phyloP scores from a whole-genome alignment of 768 basidiomycete genomes.

The Suillus spraguei region DNA sequence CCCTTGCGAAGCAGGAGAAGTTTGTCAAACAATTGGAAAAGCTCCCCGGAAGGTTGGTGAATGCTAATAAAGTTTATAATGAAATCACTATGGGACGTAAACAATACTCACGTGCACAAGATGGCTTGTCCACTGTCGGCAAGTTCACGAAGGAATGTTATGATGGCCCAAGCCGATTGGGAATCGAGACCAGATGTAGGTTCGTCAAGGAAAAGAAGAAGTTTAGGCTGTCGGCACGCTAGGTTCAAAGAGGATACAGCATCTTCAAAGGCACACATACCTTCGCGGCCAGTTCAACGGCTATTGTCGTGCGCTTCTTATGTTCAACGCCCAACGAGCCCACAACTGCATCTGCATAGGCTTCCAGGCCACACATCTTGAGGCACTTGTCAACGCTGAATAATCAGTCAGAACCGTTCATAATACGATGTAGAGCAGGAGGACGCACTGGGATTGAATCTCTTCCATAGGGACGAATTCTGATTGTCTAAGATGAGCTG shows the following conservation, averaged over 20 bases:
- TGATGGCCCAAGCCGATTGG: conserved; percentile 84
- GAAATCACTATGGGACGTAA: neutral
- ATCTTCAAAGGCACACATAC: conserved; percentile 12
- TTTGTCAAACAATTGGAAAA: conserved; percentile 82
- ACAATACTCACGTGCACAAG: conserved; percentile 73
- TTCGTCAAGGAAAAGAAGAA: conserved; percentile 86
- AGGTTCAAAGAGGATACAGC: neutral
- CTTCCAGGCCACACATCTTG: conserved; percentile 65
- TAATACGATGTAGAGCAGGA: neutral
- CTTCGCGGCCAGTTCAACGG: conserved; percentile 86
- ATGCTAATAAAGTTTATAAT: conserved; percentile 34
- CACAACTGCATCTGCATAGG: conserved; percentile 67
- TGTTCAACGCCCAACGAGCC: conserved; percentile 71
- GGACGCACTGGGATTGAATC: conserved; percentile 76
- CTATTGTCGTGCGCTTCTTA: conserved; percentile 84
- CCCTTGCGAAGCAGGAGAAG: conserved; percentile 78
- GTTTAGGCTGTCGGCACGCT: conserved; percentile 51
- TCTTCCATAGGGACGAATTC: conserved; percentile 61
- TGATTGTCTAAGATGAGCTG: conserved; percentile 80
- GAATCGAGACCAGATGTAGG: conserved; percentile 89
- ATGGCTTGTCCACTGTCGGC: conserved; percentile 86
- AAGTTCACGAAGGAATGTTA: conserved; percentile 72
- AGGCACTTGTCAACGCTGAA: conserved; percentile 55
- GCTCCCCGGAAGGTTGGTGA: conserved; percentile 73
- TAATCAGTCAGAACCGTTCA: neutral